Evolutionary conservation across 306 rosid genomes (phyloP), one percentile per base, ranked within the genome.

Genomic region (Quillaja saponaria): DNA sequence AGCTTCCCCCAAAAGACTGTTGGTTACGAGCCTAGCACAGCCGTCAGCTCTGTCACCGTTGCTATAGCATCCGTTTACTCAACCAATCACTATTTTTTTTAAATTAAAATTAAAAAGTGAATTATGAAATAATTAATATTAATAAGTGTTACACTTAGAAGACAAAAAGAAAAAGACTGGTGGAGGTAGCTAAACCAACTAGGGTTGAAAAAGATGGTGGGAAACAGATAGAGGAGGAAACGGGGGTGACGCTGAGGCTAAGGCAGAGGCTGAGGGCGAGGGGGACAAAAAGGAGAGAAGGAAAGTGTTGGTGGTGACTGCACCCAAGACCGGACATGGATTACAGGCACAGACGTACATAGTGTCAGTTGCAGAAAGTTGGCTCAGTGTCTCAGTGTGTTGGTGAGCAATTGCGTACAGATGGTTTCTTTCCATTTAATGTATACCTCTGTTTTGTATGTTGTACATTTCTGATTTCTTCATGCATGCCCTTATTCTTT

Each of bases 391-490:
- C 59, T 76, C 81, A 76, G 79, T 81, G 82, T 75, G 85, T 80
- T 80, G 88, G 81, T 81, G 84, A 53, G 77, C 82, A 68, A 77
- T 88, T 81, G 94, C 85, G 82, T 88, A 83, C 68, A 73, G 47
- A 63, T 55, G 13, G 38, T 33, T 71, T 69, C 70, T 21, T 65
- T 58, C 64, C 85, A 85, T 75, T 77, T 58, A 74, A 67, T 80
- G 68, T 62, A 61, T n/a, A 44, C 34, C 63, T 57, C 61, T 40
- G 18, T 7, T 58, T 65, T 46, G 35, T 50, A 34, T 47, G 49
- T 56, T n/a, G 28, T 49, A 52, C 13, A 42, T 62, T 72, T 67
- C 65, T 67, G 71, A 55, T 49, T 74, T 68, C 49, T 66, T 40
- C 31, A 40, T 37, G 50, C 46, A 39, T 35, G 49, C 50, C 56